Conservation (phyloP, 495 filamentous ascomycete species). For the Penicillium silybi region DNA sequence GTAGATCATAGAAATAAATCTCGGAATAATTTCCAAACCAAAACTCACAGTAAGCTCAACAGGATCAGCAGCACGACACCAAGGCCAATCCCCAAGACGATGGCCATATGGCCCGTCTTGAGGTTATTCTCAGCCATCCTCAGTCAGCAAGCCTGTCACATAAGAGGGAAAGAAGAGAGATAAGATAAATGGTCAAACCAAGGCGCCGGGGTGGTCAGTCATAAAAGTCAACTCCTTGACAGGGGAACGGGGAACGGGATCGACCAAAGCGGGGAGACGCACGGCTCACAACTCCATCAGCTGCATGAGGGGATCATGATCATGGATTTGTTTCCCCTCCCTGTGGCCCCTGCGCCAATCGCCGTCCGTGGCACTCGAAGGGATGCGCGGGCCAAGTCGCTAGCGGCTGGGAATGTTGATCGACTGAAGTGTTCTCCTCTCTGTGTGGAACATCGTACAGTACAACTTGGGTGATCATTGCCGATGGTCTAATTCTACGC, state of each 20-base stretch:
- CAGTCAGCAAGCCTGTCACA: neutral
- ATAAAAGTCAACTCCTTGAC: neutral
- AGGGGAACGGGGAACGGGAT: constrained; percentile 14
- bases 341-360: constrained; percentile 14
- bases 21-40: neutral
- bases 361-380: constrained; percentile 6
- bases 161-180: neutral
- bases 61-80: constrained; percentile 35
- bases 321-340: neutral
- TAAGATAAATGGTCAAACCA: neutral
- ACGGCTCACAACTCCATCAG: neutral
- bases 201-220: neutral
- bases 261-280: constrained; percentile 20
- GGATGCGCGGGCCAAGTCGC: constrained; percentile 14
- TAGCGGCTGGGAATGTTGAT: constrained; percentile 23
- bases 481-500: neutral
- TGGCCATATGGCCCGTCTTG: constrained; percentile 33
- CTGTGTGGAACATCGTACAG: neutral
- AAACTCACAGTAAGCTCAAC: constrained; percentile 35
- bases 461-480: neutral
- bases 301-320: neutral
- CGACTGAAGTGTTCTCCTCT: constrained; percentile 17
- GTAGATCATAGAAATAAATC: neutral
- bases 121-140: neutral
- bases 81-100: constrained; percentile 39